Base-by-base conservation (phyloP, 78 protist genomes). In the Capsaspora owczarzaki region DNA sequence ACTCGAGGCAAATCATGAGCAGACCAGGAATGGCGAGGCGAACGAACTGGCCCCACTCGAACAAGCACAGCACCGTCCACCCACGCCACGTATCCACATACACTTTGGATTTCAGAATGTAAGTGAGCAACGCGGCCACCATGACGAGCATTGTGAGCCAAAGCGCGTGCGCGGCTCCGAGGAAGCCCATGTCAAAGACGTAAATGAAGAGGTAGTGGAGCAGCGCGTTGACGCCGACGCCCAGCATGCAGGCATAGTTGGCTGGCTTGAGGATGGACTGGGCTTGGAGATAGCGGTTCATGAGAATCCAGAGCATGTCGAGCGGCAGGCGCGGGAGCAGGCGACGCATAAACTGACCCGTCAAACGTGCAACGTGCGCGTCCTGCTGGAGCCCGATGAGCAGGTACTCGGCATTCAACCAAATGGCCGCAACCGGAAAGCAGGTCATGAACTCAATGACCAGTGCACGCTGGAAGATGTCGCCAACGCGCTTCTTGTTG, bases 131-230 rank as follows among this genome's bases (percentile, higher is more conserved):
- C 19, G 56, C 1, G 22, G 6, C 33, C 53, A 33, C 5, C 38
- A 42, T 46, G 38, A 33, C 3, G 31, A 1, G 0, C 56, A 2
- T 1, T 0, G 76, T 0, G 37, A 38, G 42, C 4, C 3, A 0
- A 6, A 20, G 31, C 37, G 75, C 75, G 31, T 12, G 0, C 44
- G 82, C 44, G 8, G 82, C 82, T n/a, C 76, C 82, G 42, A 44
- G 31, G 76, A 47, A 66, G 42, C 82, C 82, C n/a, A 35, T 31
- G 22, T 31, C 37, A 8, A 66, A 1, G 33, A 4, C 42, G 40
- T 6, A 29, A 35, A 79, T 79, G 44, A 61, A 25, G 12, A 61
- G 31, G 53, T 25, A 61, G 35, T 8, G 2, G 61, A 2, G 0
- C 1, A 22, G 12, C n/a, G 44, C 22, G 75, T 42, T 12, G 61